Evolutionary conservation across 75 land plant species (phyloP), one percentile per base, ranked within the genome.

Genomic region (Pinus taeda): DNA sequence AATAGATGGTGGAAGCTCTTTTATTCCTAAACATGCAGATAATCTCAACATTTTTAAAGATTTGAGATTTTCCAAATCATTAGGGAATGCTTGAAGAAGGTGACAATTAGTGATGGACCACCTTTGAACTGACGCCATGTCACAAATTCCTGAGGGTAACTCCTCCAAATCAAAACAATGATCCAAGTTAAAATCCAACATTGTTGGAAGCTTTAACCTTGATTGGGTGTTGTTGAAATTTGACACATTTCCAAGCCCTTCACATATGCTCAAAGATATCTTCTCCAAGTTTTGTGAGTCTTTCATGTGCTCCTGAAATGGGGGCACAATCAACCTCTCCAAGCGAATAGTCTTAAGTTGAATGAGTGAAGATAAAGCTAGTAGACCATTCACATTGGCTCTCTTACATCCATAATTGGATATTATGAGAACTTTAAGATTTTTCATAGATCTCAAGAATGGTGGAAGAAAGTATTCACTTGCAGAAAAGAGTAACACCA

Each of bases 31-130:
- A 79, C 92, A 87, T 42, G 85, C 83, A 60, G 75, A 83, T 1
- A 90, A 57, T 30, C 90, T 83, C 9, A 90, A 63, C 20, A 85
- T 79, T 69, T 78, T 75, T 4, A 90, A 74, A 36, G 71, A 79
- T 21, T 33, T 66, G 15, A 85, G 75, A n/a, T 79, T 71, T 4
- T 84, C 87, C 49, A 90, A 22, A 18, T 88, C 75, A 17, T 59
- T 33, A 17, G 92, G 92, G 15, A 90, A 74, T n/a, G 85, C 71
- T 4, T 8, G 59, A 26, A 90, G 65, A 61, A 74, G 80, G 57
- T 82, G 89, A 56, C 92, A 90, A 53, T 88, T 85, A 49, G 90
- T 81, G 59, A 90, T 74, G n/a, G 84, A 85, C 6, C 83, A 61
- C 21, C 66, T 75, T 73, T 79, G 71, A 13, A 90, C 81, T 6